Conservation (phyloP, 1,139 yeast genomes). For the Magnusiomyces clavatus region DNA sequence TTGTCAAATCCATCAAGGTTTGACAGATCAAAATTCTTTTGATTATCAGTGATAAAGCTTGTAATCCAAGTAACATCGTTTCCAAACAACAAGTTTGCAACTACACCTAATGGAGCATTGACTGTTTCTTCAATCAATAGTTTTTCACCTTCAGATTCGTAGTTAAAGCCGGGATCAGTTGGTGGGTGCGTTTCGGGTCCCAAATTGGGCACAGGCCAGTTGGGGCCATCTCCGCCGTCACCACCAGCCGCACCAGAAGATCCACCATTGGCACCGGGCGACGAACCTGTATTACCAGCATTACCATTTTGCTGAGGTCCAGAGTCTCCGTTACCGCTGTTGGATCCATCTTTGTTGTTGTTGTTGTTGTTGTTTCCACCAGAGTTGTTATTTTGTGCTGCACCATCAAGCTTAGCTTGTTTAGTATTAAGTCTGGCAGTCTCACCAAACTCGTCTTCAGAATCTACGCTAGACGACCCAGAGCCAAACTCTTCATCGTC, state of each 20-base stretch:
- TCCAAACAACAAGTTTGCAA: slow-evolving; percentile 66
- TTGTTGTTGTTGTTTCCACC: slow-evolving; percentile 4
- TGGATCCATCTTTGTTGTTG: slow-evolving; percentile 1
- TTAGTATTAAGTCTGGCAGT: slow-evolving; percentile 12
- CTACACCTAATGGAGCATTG: slow-evolving; percentile 75
- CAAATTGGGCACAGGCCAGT: slow-evolving; percentile 31
- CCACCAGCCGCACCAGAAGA: slow-evolving; percentile 12
- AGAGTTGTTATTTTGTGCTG: slow-evolving; percentile 4
- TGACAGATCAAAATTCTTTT: slow-evolving; percentile 63
- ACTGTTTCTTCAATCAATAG: slow-evolving; percentile 54
- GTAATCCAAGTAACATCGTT: slow-evolving; percentile 53
- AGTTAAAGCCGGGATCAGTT: slow-evolving; percentile 44
- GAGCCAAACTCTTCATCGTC: slow-evolving; percentile 15
- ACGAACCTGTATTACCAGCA: slow-evolving; percentile 14
- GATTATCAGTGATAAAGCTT: slow-evolving; percentile 49
- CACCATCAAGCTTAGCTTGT: background rate
- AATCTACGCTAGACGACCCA: background rate
- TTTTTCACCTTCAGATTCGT: slow-evolving; percentile 50
- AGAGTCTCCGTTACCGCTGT: slow-evolving; percentile 1
- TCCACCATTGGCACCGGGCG: slow-evolving; percentile 15
- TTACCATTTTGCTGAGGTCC: slow-evolving; percentile 9
- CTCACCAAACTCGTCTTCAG: slow-evolving; percentile 19
- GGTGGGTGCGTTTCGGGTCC: slow-evolving; percentile 56
- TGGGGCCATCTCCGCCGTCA: slow-evolving; percentile 5
- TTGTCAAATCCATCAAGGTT: slow-evolving; percentile 46